A percentile compares a stretch with the other conserved stretches of the same genome.
Conservation (phyloP, 768 basidiomycete species). For the Agaricus sinodeliciosus region DNA sequence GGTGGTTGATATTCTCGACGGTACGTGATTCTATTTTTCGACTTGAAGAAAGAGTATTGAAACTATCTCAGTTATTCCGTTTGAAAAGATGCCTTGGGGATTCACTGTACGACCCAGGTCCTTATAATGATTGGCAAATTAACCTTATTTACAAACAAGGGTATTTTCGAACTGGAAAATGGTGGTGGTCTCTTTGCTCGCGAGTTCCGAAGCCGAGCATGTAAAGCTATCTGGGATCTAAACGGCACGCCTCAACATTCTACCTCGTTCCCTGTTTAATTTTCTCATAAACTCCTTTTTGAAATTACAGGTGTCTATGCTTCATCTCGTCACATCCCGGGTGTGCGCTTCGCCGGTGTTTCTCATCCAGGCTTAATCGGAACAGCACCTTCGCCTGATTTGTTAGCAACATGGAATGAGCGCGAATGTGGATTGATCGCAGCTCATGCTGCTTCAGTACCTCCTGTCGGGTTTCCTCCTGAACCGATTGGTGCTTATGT, state of each 20-base stretch:
- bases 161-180: slow-evolving; percentile 69
- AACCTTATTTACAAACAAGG: slow-evolving; percentile 26
- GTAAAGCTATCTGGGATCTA: slow-evolving; percentile 80
- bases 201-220: slow-evolving; percentile 64
- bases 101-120: slow-evolving; percentile 46
- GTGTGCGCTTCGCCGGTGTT: slow-evolving; percentile 73
- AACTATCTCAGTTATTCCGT: slow-evolving; percentile 44
- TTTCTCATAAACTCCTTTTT: neutral
- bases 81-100: slow-evolving; percentile 78
- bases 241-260: slow-evolving; percentile 32
- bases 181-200: slow-evolving; percentile 66
- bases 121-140: neutral
- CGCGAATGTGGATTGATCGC: slow-evolving; percentile 64
- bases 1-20: slow-evolving; percentile 75
- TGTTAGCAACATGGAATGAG: slow-evolving; percentile 69
- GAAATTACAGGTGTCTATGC: slow-evolving; percentile 52
- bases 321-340: slow-evolving; percentile 70
- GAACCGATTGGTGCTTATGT: slow-evolving; percentile 55
- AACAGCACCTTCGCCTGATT: slow-evolving; percentile 67
- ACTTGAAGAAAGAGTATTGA: no score
- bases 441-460: slow-evolving; percentile 41
- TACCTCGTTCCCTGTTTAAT: neutral
- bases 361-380: slow-evolving; percentile 74
- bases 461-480: slow-evolving; percentile 63
- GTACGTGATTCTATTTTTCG: slow-evolving; percentile 24